Conservation (phyloP, 2,329 filamentous ascomycete genomes). For the Cordyceps fumosorosea region DNA sequence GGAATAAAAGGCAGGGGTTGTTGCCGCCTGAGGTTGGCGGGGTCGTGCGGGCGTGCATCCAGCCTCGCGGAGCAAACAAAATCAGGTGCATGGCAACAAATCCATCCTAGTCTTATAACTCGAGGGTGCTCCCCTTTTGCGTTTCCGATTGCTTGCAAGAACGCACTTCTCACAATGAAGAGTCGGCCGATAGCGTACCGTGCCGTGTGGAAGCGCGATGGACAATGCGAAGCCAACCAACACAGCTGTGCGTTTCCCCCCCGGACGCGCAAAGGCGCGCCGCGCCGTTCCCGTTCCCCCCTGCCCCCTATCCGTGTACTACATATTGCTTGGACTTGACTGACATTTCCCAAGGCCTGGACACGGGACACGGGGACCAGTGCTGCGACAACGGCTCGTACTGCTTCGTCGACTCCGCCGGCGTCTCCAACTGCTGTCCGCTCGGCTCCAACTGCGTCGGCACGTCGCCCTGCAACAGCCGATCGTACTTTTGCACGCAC, state of each 20-base stretch:
- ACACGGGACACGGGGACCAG: constrained; percentile 29
- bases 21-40: no score
- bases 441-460: constrained; percentile 34
- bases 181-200: neutral
- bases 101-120: no score
- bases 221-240: neutral
- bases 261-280: neutral
- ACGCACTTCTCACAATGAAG: neutral
- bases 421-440: constrained; percentile 34
- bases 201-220: neutral
- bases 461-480: constrained; percentile 29
- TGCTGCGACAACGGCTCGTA: constrained; percentile 41
- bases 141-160: no score
- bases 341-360: constrained; percentile 29
- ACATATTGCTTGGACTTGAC: neutral
- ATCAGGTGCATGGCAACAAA: no score
- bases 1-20: neutral
- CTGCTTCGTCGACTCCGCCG: constrained; percentile 35
- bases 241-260: constrained; percentile 1
- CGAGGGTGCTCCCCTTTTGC: no score
- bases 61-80: constrained; percentile 2
- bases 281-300: neutral
- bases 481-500: constrained; percentile 28
- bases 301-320: neutral
- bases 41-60: neutral